Evolutionary conservation across 441 rosid genomes (phyloP).

Genomic region (Gossypium lobatum): DNA sequence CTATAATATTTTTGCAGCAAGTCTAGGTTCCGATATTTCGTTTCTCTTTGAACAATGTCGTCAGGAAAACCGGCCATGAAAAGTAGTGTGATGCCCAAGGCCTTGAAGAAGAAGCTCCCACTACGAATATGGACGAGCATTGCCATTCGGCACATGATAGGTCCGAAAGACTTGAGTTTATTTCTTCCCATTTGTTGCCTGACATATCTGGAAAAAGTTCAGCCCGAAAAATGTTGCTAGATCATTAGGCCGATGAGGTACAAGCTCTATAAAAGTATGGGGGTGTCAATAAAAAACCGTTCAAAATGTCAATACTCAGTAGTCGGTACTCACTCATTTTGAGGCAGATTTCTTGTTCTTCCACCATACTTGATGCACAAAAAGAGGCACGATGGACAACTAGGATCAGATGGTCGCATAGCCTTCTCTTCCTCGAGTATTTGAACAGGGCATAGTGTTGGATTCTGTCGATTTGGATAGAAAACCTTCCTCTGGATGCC

Average conservation of each 20-base stretch:
- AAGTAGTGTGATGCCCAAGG: slow-evolving; percentile 51
- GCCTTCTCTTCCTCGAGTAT: slow-evolving; percentile 56
- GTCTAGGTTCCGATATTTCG: slow-evolving; percentile 42
- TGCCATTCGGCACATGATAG: slow-evolving; percentile 46
- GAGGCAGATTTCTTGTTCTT: slow-evolving; percentile 59
- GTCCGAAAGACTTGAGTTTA: slow-evolving; percentile 61
- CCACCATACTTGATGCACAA: slow-evolving; percentile 66
- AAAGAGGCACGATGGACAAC: slow-evolving; percentile 55
- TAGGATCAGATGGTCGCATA: slow-evolving; percentile 52
- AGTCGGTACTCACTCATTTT: slow-evolving; percentile 46
- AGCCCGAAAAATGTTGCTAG: background rate
- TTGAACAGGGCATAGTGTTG: slow-evolving; percentile 46
- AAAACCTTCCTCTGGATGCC: slow-evolving; percentile 42
- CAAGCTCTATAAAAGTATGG: background rate
- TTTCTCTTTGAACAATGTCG: slow-evolving; percentile 45
- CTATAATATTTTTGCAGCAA: slow-evolving; percentile 60
- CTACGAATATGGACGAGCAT: slow-evolving; percentile 40
- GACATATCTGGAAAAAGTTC: slow-evolving; percentile 39
- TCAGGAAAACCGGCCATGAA: slow-evolving; percentile 64
- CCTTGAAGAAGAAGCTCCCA: slow-evolving; percentile 69
- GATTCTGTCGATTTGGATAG: slow-evolving; percentile 41
- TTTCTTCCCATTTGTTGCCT: slow-evolving; percentile 67
- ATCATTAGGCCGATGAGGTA: slow-evolving; percentile 6
- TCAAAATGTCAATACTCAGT: slow-evolving; percentile 10
- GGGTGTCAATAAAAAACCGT: background rate